Base-by-base conservation (phyloP, 768 basidiomycete species). In the Rhizopogon roseolus region DNA sequence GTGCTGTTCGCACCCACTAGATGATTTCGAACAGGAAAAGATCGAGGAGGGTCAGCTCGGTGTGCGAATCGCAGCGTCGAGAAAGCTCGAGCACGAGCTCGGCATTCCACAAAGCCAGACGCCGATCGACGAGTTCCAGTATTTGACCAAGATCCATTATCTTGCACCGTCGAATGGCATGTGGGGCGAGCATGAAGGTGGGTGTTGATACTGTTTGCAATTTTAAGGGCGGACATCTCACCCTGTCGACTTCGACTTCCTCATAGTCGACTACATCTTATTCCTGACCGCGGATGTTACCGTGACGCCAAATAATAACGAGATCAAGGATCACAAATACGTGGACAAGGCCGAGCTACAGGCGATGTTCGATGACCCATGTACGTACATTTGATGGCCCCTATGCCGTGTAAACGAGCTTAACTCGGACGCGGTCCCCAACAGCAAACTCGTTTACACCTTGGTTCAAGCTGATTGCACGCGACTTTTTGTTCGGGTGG, bases 121-220 rank as follows among this genome's bases (percentile, higher is more conserved):
- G 0, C 85, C 89, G 2, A 69, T 90, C 41, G 89, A 93, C 55
- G 71, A 88, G 55, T 98, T 98, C 71, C 91, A 94, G 60, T 99
- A 96, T 71, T 76, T 99, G 50, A 95, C 97, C 13, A 81, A 90
- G 57, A 98, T 99, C 63, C 97, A 98, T 71, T 99, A 99, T 69
- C 83, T 98, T 42, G 97, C 97, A 0, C 94, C 97, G 3, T 92
- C 90, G 9, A 70, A 89, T 68, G 94, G 90, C 4, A 73, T 88
- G 64, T 98, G 97, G 97, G 97, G 97, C 41, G 97, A 99, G 69
- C 97, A 99, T 62, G 97, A 99, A 84, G 85, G 96, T 93, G 66
- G 53, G 75, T 64, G 8, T 10, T 32, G 29, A 10, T 11, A 8
- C n/a, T n/a, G n/a, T n/a, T n/a, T n/a, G n/a, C n/a, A 17, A 32